Percentiles rank a stretch among this genome's conserved stretches.
These are phyloP conservation scores for Geotrichum reessii DNA, from an alignment of 1,139 yeast species.

Conservation along the genomic window DNA sequence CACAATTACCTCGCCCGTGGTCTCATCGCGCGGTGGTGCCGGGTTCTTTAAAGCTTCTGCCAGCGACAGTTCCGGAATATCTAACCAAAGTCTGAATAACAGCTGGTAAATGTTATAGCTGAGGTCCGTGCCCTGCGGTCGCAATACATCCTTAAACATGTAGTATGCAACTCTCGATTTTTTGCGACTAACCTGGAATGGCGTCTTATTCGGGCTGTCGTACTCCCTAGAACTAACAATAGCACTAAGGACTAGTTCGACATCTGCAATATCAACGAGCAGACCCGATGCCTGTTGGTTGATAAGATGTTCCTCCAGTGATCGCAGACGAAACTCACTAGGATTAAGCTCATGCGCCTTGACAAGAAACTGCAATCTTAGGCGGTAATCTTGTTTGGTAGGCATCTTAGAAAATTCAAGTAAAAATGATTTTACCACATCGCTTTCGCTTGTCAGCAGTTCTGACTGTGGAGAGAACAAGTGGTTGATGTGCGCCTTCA, in stretches of 20 bases:
- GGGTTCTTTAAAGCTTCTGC: conserved; percentile 27
- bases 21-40: conserved; percentile 18
- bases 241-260: conserved; percentile 30
- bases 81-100: conserved; percentile 30
- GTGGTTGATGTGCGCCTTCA: conserved; percentile 29
- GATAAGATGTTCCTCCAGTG: conserved; percentile 27
- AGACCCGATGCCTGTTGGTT: conserved; percentile 34
- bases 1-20: conserved; percentile 20
- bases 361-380: conserved; percentile 39
- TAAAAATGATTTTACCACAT: conserved; percentile 30
- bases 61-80: conserved; percentile 20
- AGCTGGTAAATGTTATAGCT: conserved; percentile 27
- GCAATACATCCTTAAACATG: conserved; percentile 28
- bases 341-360: conserved; percentile 41
- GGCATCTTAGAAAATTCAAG: conserved; percentile 32
- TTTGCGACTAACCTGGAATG: conserved; percentile 24
- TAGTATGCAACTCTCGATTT: conserved; percentile 29
- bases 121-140: conserved; percentile 28
- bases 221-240: conserved; percentile 31
- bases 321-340: conserved; percentile 30
- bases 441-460: conserved; percentile 10
- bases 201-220: conserved; percentile 21
- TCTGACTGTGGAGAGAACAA: conserved; percentile 13
- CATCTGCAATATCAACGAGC: conserved; percentile 29
- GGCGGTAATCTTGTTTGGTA: conserved; percentile 34